Evolutionary conservation across 1,284 basidiomycete genomes (phyloP).

Genomic region (Inonotus obliquus): DNA sequence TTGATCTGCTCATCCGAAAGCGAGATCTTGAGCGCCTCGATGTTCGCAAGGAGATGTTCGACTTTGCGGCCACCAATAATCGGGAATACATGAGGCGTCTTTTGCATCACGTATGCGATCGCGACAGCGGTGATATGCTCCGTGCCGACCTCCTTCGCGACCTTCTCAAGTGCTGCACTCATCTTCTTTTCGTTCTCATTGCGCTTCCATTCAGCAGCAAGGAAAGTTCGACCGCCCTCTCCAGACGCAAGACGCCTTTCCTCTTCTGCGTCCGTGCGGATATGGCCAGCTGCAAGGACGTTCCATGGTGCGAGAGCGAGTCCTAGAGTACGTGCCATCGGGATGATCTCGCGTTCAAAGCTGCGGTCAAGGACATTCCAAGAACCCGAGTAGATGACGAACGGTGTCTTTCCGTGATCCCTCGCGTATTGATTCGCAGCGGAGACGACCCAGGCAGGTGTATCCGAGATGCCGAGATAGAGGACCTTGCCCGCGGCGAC

Average conservation of each 20-base stretch:
- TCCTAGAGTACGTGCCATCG: constrained; percentile 40
- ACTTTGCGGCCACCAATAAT: constrained; percentile 21
- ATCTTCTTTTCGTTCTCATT: constrained; percentile 20
- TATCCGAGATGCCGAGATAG: constrained; percentile 35
- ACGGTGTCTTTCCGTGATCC: constrained; percentile 42
- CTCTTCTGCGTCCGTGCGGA: constrained; percentile 22
- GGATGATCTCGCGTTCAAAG: constrained; percentile 50
- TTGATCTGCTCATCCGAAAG: constrained; percentile 24
- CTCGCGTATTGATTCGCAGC: constrained; percentile 32
- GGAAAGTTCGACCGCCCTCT: constrained; percentile 14
- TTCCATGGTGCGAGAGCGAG: constrained; percentile 33
- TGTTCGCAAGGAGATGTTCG: constrained; percentile 21
- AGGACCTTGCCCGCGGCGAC: constrained; percentile 43
- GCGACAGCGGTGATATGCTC: constrained; percentile 23
- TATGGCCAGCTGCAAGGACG: constrained; percentile 25
- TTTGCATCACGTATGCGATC: constrained; percentile 20
- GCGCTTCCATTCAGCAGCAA: constrained; percentile 14
- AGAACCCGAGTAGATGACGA: constrained; percentile 47
- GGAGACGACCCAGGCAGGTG: constrained; percentile 27
- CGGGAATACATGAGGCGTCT: constrained; percentile 21
- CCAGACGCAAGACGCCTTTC: constrained; percentile 14
- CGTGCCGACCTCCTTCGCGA: constrained; percentile 32
- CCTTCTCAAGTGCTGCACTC: constrained; percentile 22
- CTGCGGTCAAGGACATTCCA: constrained; percentile 47
- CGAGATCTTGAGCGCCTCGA: constrained; percentile 23